Base-by-base conservation (phyloP, 1,284 basidiomycete species). In the Binderoboletus segoi region DNA sequence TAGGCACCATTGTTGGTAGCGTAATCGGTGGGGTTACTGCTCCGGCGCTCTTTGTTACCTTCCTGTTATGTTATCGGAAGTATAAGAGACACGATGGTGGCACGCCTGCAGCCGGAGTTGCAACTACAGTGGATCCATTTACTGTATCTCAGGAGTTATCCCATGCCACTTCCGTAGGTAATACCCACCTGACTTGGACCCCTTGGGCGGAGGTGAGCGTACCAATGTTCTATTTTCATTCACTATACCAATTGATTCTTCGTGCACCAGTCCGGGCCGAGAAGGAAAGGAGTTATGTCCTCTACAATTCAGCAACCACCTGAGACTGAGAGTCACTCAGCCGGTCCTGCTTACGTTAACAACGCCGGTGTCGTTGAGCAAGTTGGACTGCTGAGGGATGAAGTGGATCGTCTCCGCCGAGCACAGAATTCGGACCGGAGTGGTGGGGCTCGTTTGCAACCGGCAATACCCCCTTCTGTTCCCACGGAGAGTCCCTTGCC, bases 1-100 rank as follows among this genome's bases (percentile, higher is more conserved):
- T n/a, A n/a, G 55, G 45, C 1, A 49, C 51, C 11, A 56, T 62
- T 13, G 38, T 51, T 1, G 63, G 62, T 20, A 63, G 61, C 16
- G 24, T 24, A 8, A 26, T 57, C 7, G 57, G 52, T 1, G 61
- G 54, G 2, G 20, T 49, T 13, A 28, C 16, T 10, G 35, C 28
- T 4, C 2, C 55, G 8, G 38, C 18, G 1, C 5, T 56, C 3
- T 13, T 30, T 20, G 21, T 4, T 13, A 30, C n/a, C 1, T 49
- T 21, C 16, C 2, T 63, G 1, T 2, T 54, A 1, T 56, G 24
- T 20, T 58, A 38, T 37, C 21, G 51, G 37, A 40, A 51, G 30
- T 4, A 43, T 20, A 46, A 32, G n/a, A 44, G 30, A 18, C 33
- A 15, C 33, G 24, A 21, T 7, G 3, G 10, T 5, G 3, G 1